Evolutionary conservation across 192 early-diverging fungal genomes (phyloP).

Genomic region (Coemansia sp.): DNA sequence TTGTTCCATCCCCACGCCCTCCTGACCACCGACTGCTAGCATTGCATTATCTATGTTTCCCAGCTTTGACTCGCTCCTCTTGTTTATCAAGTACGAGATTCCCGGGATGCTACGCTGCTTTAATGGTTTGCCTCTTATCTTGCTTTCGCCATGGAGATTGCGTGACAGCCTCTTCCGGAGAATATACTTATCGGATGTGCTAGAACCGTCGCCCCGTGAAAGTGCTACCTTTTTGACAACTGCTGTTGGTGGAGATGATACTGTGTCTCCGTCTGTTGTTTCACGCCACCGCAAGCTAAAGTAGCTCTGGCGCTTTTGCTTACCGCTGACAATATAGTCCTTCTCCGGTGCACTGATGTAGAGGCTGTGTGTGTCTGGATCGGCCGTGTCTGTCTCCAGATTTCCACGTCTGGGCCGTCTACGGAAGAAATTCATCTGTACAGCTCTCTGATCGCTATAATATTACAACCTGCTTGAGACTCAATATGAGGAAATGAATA

Average conservation of each 20-base stretch:
- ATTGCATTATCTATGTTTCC: conserved; percentile 10
- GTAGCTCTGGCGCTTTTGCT: conserved; percentile 36
- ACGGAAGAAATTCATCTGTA: conserved; percentile 45
- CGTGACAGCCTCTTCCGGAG: neutral
- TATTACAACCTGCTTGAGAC: neutral
- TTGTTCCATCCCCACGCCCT: neutral
- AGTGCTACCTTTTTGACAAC: conserved; percentile 9
- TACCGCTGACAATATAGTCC: neutral
- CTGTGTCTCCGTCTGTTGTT: neutral
- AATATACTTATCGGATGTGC: neutral
- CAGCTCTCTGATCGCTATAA: conserved; percentile 1
- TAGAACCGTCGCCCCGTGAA: neutral
- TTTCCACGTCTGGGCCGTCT: conserved; percentile 19
- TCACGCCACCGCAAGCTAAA: conserved; percentile 36
- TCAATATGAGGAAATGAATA: neutral
- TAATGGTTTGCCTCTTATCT: neutral
- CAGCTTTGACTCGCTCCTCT: conserved; percentile 20
- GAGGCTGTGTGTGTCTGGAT: neutral
- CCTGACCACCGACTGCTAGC: conserved; percentile 5
- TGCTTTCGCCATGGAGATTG: neutral
- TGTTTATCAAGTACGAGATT: conserved; percentile 35
- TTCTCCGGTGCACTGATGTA: neutral
- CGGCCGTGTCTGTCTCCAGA: conserved; percentile 4
- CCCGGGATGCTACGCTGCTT: conserved; percentile 43
- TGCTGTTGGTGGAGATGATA: neutral